Base-by-base conservation (phyloP, 129 eudicot species). In the Daucus carota region DNA sequence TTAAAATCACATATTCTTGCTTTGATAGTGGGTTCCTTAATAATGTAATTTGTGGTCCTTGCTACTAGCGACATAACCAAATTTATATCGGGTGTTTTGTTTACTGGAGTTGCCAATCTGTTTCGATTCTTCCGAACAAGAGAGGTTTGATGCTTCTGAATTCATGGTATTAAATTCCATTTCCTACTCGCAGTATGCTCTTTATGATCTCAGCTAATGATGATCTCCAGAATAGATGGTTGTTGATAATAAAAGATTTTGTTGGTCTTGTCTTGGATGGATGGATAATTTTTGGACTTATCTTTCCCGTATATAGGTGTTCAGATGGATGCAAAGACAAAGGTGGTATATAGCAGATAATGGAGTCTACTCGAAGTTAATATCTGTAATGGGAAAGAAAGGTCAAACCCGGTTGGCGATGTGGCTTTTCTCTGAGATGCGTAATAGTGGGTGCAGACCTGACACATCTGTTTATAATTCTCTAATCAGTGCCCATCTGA, bases 301-400 rank as follows among this genome's bases (percentile, higher is more conserved):
- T 46, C 14, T 60, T 66, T 42, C 47, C 31, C 33, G 16, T 70
- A 20, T 52, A 71, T 83, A 91, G 97, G 96, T 94, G 65, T 94
- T 91, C 79, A 89, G 98, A 86, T 94, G 99, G 99, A 94, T 94
- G 99, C 97, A 91, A 79, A 94, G 92, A 75, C 96, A 94, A 77
- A 79, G 88, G 42, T 94, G 97, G 96, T 94, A 94, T 29, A 74
- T 94, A 60, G 97, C 97, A 8, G 99, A 94, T 79, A 91, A 91
- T 52, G 96, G 99, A 34, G 89, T 94, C 33, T 94, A 94, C 71
- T 94, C 96, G 0, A 94, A 94, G 80, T 79, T 94, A 43, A 94
- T 94, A 71, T 94, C 97, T 6, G 93, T 94, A 11, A 94, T 91
- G 96, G 99, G 99, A 24, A 91, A 85, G 77, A 91, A 94, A 75